Base-by-base conservation (phyloP, 2,329 filamentous ascomycete genomes). In the Cercospora citrullina region DNA sequence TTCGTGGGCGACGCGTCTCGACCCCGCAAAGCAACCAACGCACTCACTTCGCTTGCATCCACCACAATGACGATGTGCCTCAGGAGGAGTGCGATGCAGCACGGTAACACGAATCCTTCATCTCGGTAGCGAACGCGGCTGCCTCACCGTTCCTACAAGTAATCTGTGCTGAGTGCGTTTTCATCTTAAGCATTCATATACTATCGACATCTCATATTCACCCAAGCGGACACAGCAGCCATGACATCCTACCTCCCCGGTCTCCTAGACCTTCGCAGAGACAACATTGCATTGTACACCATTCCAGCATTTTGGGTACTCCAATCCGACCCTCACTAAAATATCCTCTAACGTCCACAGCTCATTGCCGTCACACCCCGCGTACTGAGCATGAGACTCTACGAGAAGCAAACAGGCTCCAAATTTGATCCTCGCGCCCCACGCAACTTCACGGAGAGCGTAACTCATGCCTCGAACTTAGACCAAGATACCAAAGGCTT, bases 351-450 rank as follows among this genome's bases (percentile, higher is more conserved):
- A 68, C 57, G 18, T 42, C 60, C 39, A 21, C 61, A 71, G 69
- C 57, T 63, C 48, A 60, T 79, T 23, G 72, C 75, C 59, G 68
- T 81, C 53, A 61, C 69, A 5, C 80, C 80, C 6, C 79, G 79
- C 65, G 66, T 76, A 68, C 79, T 77, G 66, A 75, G 78, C 18
- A 68, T 69, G 14, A 67, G 61, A 3, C 63, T 68, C 61, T 72
- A 62, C 67, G 69, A 68, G 33, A 51, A 28, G 18, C 67, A 68
- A 33, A 68, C 70, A 5, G 57, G 66, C 58, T 62, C 67, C 18
- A 64, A 69, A 36, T 28, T 78, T 64, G 77, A 80, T 69, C 71
- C 72, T 55, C 68, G 69, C 21, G 66, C 70, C 2, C 79, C 79
- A 1, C 75, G 79, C 21, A 72, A 71, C 23, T 78, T 77, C 58